A percentile compares a stretch with the other conserved stretches of the same genome.
These are phyloP conservation scores for Ustilaginoidea virens DNA, from an alignment of 2,329 filamentous ascomycete species.

Conservation along the genomic window DNA sequence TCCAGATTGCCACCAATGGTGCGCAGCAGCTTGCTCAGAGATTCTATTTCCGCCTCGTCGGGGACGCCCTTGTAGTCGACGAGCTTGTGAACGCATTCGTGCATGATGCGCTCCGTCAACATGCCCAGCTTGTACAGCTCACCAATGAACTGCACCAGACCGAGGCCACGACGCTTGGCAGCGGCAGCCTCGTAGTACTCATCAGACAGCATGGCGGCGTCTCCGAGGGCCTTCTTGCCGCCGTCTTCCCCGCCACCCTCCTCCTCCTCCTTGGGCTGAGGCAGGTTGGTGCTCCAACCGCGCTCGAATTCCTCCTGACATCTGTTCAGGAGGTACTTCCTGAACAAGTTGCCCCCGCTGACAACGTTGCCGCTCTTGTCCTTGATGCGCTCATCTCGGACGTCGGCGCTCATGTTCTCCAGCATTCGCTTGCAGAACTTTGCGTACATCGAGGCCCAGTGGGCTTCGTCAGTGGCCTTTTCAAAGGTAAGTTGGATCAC, in stretches of 20 bases:
- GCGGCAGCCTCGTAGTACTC: slow-evolving; percentile 92
- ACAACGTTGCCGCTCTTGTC: slow-evolving; percentile 84
- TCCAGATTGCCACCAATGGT: slow-evolving; percentile 87
- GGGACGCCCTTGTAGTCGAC: slow-evolving; percentile 89
- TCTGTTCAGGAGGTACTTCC: slow-evolving; percentile 95
- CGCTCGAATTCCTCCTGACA: slow-evolving; percentile 99
- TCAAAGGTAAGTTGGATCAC: slow-evolving; percentile 98
- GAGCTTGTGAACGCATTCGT: slow-evolving; percentile 94
- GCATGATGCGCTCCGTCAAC: slow-evolving; percentile 98
- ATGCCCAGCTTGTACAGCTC: slow-evolving; percentile 98
- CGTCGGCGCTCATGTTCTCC: slow-evolving; percentile 84
- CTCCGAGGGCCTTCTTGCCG: slow-evolving; percentile 38
- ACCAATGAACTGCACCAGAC: slow-evolving; percentile 97
- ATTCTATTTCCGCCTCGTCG: slow-evolving; percentile 93
- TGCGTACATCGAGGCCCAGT: slow-evolving; percentile 98
- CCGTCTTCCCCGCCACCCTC: slow-evolving; percentile 46
- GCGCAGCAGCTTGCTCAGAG: slow-evolving; percentile 77
- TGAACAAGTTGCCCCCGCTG: slow-evolving; percentile 84
- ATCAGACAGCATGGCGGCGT: slow-evolving; percentile 76
- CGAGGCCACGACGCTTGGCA: slow-evolving; percentile 90
- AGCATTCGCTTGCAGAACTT: slow-evolving; percentile 98
- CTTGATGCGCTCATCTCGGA: slow-evolving; percentile 86
- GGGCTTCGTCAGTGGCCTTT: slow-evolving; percentile 95
- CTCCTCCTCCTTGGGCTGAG: slow-evolving; percentile 59
- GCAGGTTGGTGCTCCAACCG: slow-evolving; percentile 85